A percentile compares a stretch with the other conserved stretches of the same genome.
Conservation (phyloP, 371 early-diverging fungal genomes). For the Cladochytrium tenue region DNA sequence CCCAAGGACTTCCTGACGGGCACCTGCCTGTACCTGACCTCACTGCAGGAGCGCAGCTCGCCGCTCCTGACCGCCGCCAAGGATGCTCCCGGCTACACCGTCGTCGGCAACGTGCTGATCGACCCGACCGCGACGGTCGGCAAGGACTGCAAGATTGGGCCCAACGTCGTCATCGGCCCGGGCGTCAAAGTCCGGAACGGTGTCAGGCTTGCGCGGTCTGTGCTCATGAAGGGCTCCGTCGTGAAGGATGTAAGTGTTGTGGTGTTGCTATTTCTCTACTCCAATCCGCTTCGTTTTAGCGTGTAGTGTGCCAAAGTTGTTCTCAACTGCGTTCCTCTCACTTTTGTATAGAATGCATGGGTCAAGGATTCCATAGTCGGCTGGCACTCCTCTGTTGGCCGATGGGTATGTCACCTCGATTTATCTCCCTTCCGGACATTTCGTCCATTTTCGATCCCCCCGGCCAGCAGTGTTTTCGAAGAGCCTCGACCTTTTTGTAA, state of each 20-base stretch:
- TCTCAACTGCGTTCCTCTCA: background rate
- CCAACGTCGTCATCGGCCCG: conserved; percentile 93
- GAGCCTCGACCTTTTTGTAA: background rate
- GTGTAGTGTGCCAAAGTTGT: background rate
- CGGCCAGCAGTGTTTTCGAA: background rate
- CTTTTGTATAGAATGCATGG: conserved; percentile 64
- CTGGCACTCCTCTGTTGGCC: conserved; percentile 92
- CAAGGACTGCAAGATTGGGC: conserved; percentile 91
- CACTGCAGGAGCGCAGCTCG: conserved; percentile 67
- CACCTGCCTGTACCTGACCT: conserved; percentile 87
- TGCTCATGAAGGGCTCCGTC: conserved; percentile 83
- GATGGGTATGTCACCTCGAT: conserved; percentile 58
- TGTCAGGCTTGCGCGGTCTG: conserved; percentile 88
- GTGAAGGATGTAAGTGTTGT: conserved; percentile 67
- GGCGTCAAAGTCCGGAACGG: conserved; percentile 92
- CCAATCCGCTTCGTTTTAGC: conserved; percentile 2
- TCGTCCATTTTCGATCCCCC: background rate
- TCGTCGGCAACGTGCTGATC: conserved; percentile 83
- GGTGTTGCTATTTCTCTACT: conserved; percentile 5
- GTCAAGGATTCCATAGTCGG: conserved; percentile 94
- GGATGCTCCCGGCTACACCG: background rate
- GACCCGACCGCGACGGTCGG: conserved; percentile 91
- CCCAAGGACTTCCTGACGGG: conserved; percentile 98
- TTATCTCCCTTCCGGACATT: background rate
- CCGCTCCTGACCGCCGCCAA: conserved; percentile 36